Evolutionary conservation across 768 basidiomycete species (phyloP).

Genomic region (Fibroporia radiculosa): DNA sequence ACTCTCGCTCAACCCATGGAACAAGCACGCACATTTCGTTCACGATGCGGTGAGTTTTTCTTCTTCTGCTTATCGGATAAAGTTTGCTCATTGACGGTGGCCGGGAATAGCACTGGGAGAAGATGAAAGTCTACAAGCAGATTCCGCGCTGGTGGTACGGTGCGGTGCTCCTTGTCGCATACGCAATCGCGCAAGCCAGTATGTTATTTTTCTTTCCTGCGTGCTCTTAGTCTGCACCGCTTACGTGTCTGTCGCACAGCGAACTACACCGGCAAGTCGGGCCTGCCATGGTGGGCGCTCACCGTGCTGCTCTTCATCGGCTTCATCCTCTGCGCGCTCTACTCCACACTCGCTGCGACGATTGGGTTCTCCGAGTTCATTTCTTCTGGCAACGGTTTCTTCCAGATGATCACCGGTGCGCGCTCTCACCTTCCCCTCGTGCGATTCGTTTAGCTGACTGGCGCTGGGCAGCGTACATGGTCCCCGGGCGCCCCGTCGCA

Average conservation of each 20-base stretch:
- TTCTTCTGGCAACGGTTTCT: constrained; percentile 24
- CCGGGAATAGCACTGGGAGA: constrained; percentile 39
- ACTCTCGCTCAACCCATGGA: constrained; percentile 27
- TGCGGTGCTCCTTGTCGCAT: constrained; percentile 32
- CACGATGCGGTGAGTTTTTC: constrained; percentile 16
- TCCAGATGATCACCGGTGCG: constrained; percentile 17
- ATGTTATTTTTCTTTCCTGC: background rate
- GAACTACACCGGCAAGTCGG: constrained; percentile 15
- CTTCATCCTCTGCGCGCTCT: constrained; percentile 43
- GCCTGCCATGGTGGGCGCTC: constrained; percentile 47
- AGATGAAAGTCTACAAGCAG: constrained; percentile 42
- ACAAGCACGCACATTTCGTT: constrained; percentile 19
- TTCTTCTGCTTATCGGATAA: background rate
- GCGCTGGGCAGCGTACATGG: constrained; percentile 16
- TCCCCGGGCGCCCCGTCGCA: constrained; percentile 22
- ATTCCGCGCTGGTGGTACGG: constrained; percentile 50
- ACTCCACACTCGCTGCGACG: constrained; percentile 37
- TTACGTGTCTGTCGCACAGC: constrained; percentile 22
- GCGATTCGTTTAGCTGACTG: background rate
- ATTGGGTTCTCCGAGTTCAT: constrained; percentile 22
- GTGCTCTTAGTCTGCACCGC: background rate
- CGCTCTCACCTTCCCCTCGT: background rate
- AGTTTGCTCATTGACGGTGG: too few species aligned
- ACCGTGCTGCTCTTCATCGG: constrained; percentile 47
- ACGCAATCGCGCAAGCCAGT: constrained; percentile 40